Percentiles rank a stretch among this genome's conserved stretches.
Evolutionary conservation across 176 grass and related monocot species (phyloP).

Genomic region (Canna indica): DNA sequence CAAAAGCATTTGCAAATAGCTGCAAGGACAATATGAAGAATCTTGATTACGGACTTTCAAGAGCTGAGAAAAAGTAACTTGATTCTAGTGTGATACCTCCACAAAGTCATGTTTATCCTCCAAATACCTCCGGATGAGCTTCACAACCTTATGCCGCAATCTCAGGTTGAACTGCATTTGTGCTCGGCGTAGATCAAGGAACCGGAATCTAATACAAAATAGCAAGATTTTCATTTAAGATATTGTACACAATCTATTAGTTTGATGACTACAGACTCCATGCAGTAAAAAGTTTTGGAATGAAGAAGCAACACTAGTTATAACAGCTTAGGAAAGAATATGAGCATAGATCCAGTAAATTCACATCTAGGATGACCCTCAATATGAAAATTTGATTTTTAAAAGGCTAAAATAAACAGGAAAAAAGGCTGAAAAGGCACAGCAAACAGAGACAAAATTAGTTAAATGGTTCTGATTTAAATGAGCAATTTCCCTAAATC

Average conservation of each 20-base stretch:
- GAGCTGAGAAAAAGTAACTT: background rate
- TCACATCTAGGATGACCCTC: background rate
- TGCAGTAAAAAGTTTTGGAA: background rate
- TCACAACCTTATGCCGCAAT: constrained; percentile 88
- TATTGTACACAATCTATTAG: background rate
- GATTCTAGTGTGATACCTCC: constrained; percentile 45
- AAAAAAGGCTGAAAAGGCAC: background rate
- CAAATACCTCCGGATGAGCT: constrained; percentile 70
- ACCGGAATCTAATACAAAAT: constrained; percentile 60
- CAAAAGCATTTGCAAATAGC: background rate
- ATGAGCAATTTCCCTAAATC: no score
- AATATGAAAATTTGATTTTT: background rate
- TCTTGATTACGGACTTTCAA: background rate
- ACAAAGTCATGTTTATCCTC: constrained; percentile 95
- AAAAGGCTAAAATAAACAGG: background rate
- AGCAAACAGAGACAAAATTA: no score
- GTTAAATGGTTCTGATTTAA: no score
- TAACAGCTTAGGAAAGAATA: background rate
- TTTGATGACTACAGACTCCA: background rate
- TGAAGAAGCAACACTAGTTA: background rate
- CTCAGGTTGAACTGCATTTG: constrained; percentile 97
- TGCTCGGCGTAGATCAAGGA: constrained; percentile 70
- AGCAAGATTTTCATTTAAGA: background rate
- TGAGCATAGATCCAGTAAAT: background rate
- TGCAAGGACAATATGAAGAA: background rate